Percentiles rank a stretch among this genome's conserved stretches.
Conservation (phyloP, 352 stramenopile species). For the Phytophthora pseudosyringae region DNA sequence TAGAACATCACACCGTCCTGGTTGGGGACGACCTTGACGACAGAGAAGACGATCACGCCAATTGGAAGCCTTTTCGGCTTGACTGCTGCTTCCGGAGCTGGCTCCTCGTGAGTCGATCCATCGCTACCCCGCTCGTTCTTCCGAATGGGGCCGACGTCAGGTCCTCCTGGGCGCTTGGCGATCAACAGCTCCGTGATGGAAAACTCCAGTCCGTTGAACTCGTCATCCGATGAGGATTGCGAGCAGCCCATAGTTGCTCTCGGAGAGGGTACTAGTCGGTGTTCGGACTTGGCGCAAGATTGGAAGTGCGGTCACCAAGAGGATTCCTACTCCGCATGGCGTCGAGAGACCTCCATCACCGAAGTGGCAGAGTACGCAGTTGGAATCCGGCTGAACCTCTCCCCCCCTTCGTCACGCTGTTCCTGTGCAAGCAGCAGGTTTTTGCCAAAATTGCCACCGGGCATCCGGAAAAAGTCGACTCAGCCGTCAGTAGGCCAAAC, state of each 20-base stretch:
- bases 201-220: constrained; percentile 17
- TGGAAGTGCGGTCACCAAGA: constrained; percentile 9
- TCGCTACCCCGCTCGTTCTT: constrained; percentile 1
- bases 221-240: constrained; percentile 48
- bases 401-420: constrained; percentile 11
- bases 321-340: background rate
- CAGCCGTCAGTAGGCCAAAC: background rate
- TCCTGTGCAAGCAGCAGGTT: constrained; percentile 17
- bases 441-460: constrained; percentile 1
- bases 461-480: background rate
- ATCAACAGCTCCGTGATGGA: constrained; percentile 30
- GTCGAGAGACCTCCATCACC: background rate
- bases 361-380: constrained; percentile 24
- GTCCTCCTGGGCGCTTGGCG: constrained; percentile 34
- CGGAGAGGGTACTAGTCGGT: background rate
- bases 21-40: constrained; percentile 49
- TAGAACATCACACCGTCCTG: constrained; percentile 48
- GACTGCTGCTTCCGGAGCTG: background rate
- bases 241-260: constrained; percentile 33
- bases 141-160: constrained; percentile 27
- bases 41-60: constrained; percentile 21
- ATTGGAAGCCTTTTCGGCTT: constrained; percentile 18
- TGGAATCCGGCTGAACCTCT: constrained; percentile 27
- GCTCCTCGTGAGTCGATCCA: constrained; percentile 2
- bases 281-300: constrained; percentile 15